Conservation (phyloP, 257 asterid species). For the Salvia rosmarinus region DNA sequence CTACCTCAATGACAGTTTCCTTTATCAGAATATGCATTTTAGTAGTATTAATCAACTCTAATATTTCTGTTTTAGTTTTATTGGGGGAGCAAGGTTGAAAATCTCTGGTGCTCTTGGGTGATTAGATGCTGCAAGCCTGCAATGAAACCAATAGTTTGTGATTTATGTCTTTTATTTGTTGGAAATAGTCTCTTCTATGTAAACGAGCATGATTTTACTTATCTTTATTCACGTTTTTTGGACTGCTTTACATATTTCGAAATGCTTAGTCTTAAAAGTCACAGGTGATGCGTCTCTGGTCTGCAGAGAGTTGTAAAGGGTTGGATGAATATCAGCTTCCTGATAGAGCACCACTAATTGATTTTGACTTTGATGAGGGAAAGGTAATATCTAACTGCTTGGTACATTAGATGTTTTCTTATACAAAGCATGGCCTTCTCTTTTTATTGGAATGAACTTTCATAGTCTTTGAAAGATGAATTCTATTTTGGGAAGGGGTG, state of each 20-base stretch:
- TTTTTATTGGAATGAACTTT: background rate
- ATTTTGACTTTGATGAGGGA: slow-evolving; percentile 91
- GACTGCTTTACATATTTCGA: slow-evolving; percentile 8
- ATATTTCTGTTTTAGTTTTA: background rate
- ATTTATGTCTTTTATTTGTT: slow-evolving; percentile 19
- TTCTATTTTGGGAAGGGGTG: background rate
- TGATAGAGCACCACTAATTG: slow-evolving; percentile 82
- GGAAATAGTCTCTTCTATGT: slow-evolving; percentile 1
- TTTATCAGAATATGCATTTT: background rate
- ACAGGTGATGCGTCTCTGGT: slow-evolving; percentile 97
- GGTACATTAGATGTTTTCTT: slow-evolving; percentile 25
- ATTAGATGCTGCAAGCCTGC: background rate
- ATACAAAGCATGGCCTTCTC: slow-evolving; percentile 1
- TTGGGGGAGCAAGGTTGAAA: background rate
- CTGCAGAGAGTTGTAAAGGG: slow-evolving; percentile 82
- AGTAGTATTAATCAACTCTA: background rate
- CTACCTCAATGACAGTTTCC: background rate
- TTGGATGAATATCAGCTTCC: slow-evolving; percentile 81
- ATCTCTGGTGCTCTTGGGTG: background rate
- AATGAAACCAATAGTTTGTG: background rate
- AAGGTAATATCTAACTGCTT: slow-evolving; percentile 59
- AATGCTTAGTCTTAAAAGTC: slow-evolving; percentile 32
- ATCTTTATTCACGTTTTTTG: background rate
- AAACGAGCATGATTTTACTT: slow-evolving; percentile 12
- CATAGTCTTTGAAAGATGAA: slow-evolving; percentile 7